Conservation (phyloP, 352 stramenopile species). For the Globisporangium cylindrosporum region DNA sequence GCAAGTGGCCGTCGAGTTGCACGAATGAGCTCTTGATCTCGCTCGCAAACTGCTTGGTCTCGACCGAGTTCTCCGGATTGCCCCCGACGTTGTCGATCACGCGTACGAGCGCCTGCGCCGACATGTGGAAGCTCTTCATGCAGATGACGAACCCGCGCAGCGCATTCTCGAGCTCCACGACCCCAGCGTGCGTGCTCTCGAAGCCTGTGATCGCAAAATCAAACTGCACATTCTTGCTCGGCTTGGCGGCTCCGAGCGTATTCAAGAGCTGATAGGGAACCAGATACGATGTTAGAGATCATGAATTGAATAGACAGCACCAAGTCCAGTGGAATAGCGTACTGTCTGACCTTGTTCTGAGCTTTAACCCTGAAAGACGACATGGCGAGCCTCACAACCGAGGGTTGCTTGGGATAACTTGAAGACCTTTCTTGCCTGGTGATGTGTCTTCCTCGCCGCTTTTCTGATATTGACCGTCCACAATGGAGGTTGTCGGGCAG, state of each 20-base stretch:
- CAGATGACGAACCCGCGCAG: constrained; percentile 57
- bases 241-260: constrained; percentile 62
- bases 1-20: constrained; percentile 54
- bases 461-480: constrained; percentile 1
- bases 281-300: background rate
- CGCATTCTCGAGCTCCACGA: constrained; percentile 46
- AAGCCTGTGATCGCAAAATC: constrained; percentile 62
- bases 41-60: constrained; percentile 62
- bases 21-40: constrained; percentile 61
- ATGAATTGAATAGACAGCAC: background rate
- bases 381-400: constrained; percentile 30
- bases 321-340: background rate
- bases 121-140: constrained; percentile 57
- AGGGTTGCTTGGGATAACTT: background rate
- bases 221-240: constrained; percentile 79
- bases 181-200: constrained; percentile 44
- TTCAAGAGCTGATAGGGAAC: constrained; percentile 39
- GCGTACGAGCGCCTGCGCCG: constrained; percentile 47
- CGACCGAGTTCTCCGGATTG: constrained; percentile 31
- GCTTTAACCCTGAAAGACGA: constrained; percentile 71
- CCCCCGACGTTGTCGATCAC: constrained; percentile 52
- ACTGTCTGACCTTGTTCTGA: constrained; percentile 55
- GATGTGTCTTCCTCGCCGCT: constrained; percentile 1
- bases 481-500: background rate
- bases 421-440: background rate